phyloP scores from a whole-genome alignment of 805 yeast genomes.

The Pichia heedii region DNA sequence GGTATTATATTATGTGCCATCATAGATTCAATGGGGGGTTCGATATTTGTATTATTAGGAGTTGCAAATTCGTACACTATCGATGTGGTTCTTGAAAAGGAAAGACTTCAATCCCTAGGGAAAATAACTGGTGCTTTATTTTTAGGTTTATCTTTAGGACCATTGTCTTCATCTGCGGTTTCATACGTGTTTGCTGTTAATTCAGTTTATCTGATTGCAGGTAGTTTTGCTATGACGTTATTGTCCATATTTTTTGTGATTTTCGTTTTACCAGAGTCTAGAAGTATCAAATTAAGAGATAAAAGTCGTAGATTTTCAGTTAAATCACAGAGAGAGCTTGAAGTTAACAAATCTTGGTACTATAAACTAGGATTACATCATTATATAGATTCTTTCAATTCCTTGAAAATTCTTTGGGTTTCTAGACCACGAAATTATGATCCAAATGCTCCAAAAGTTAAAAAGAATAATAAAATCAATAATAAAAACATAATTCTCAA shows the following conservation, averaged over 20 bases:
- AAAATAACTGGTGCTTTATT: slow-evolving; percentile 49
- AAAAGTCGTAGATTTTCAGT: slow-evolving; percentile 35
- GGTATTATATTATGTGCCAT: slow-evolving; percentile 36
- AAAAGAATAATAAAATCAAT: too few species aligned
- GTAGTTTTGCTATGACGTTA: slow-evolving; percentile 22
- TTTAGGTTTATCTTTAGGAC: slow-evolving; percentile 57
- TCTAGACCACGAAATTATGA: slow-evolving; percentile 23
- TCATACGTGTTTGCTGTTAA: slow-evolving; percentile 18
- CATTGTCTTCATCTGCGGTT: slow-evolving; percentile 42
- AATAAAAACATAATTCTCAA: too few species aligned
- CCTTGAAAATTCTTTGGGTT: slow-evolving; percentile 43
- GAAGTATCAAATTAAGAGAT: slow-evolving; percentile 44
- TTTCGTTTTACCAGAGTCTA: slow-evolving; percentile 50
- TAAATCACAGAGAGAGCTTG: neutral
- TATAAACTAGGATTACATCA: slow-evolving; percentile 8
- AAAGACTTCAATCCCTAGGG: slow-evolving; percentile 52
- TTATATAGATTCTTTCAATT: slow-evolving; percentile 9
- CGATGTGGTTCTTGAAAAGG: slow-evolving; percentile 58
- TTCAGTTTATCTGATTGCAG: slow-evolving; percentile 25
- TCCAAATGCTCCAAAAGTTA: neutral
- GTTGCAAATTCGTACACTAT: slow-evolving; percentile 61
- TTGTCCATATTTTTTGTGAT: slow-evolving; percentile 28
- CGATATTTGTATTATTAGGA: slow-evolving; percentile 45
- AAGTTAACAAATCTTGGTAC: slow-evolving; percentile 1
- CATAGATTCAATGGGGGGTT: slow-evolving; percentile 53